phyloP scores from a whole-genome alignment of 768 basidiomycete genomes.

The Boletus fagicola region DNA sequence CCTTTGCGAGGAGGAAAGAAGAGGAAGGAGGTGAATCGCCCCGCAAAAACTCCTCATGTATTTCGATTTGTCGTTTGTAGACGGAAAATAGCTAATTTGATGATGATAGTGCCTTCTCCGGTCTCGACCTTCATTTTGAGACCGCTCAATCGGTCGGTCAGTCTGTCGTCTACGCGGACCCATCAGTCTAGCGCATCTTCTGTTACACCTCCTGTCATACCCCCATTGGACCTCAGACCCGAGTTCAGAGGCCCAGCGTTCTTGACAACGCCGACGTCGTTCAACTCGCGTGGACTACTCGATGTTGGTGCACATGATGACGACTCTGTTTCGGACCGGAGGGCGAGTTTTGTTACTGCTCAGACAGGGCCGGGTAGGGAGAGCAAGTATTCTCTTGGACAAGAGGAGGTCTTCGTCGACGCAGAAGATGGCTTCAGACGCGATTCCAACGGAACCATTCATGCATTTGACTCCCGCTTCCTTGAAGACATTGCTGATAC shows the following conservation, averaged over 20 bases:
- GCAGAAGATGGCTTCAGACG: slow-evolving; percentile 27
- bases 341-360: slow-evolving; percentile 59
- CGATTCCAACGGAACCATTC: slow-evolving; percentile 24
- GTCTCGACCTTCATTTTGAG: slow-evolving; percentile 60
- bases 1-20: slow-evolving; percentile 28
- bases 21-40: slow-evolving; percentile 31
- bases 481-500: slow-evolving; percentile 14
- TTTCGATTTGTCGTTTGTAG: neutral
- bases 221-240: slow-evolving; percentile 58
- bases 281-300: slow-evolving; percentile 20
- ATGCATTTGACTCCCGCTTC: slow-evolving; percentile 18
- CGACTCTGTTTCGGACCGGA: slow-evolving; percentile 48
- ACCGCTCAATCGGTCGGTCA: slow-evolving; percentile 63
- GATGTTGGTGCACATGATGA: slow-evolving; percentile 33
- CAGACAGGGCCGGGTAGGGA: slow-evolving; percentile 27
- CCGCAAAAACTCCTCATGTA: slow-evolving; percentile 38
- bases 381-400: slow-evolving; percentile 31
- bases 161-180: slow-evolving; percentile 61
- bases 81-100: slow-evolving; percentile 4
- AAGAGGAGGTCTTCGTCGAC: slow-evolving; percentile 28
- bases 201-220: slow-evolving; percentile 47
- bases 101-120: slow-evolving; percentile 45
- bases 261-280: slow-evolving; percentile 28
- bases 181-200: slow-evolving; percentile 45
- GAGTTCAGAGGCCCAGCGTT: slow-evolving; percentile 43